A percentile compares a stretch with the other conserved stretches of the same genome.
Evolutionary conservation across 192 early-diverging fungal species (phyloP).

Genomic region (Phlyctochytrium bullatum): DNA sequence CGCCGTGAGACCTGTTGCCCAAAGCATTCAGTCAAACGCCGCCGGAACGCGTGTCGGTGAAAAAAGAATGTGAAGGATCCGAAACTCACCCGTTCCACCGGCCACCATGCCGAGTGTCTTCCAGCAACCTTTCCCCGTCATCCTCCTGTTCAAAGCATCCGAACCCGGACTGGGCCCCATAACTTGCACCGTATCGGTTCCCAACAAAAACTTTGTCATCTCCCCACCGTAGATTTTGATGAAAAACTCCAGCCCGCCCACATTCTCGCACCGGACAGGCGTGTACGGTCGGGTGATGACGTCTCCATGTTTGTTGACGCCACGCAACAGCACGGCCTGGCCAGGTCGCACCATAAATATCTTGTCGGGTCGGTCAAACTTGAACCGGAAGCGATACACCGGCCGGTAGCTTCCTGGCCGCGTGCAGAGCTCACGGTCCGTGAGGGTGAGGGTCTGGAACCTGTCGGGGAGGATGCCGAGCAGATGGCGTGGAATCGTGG

Average conservation of each 20-base stretch:
- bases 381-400: slow-evolving; percentile 18
- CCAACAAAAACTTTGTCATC: slow-evolving; percentile 30
- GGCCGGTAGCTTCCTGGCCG: no score
- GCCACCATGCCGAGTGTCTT: slow-evolving; percentile 31
- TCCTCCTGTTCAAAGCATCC: slow-evolving; percentile 13
- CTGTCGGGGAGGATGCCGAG: no score
- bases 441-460: no score
- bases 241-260: slow-evolving; percentile 22
- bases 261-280: slow-evolving; percentile 10
- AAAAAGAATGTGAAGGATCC: background rate
- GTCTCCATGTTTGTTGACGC: slow-evolving; percentile 15
- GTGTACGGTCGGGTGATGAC: slow-evolving; percentile 33
- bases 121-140: slow-evolving; percentile 28
- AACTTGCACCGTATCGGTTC: slow-evolving; percentile 20
- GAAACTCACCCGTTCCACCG: slow-evolving; percentile 33
- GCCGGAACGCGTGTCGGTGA: slow-evolving; percentile 5
- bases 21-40: no score
- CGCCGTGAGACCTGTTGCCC: slow-evolving; percentile 33
- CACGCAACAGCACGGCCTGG: slow-evolving; percentile 29
- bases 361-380: slow-evolving; percentile 11
- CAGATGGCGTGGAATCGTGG: no score
- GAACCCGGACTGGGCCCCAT: slow-evolving; percentile 24
- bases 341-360: slow-evolving; percentile 23
- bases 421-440: no score
- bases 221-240: slow-evolving; percentile 29